A percentile compares a stretch with the other conserved stretches of the same genome.
Evolutionary conservation across 805 yeast species (phyloP).

Genomic region (Blastobotrys peoriensis): DNA sequence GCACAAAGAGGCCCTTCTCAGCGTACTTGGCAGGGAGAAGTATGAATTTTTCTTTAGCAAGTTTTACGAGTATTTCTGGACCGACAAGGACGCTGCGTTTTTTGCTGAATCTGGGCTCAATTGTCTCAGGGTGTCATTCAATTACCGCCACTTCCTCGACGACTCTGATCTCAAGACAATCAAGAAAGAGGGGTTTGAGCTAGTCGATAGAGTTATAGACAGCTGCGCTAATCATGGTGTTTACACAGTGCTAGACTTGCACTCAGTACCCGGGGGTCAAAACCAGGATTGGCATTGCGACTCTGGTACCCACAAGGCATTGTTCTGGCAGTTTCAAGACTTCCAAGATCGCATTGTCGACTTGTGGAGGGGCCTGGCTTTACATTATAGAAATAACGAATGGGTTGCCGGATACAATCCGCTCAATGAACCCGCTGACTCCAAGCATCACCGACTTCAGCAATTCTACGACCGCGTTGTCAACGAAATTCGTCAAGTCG

Average conservation of each 20-base stretch:
- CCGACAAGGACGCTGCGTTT: conserved; percentile 44
- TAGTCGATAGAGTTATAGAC: conserved; percentile 39
- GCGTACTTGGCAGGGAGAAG: conserved; percentile 42
- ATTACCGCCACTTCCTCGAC: conserved; percentile 45
- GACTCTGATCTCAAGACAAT: conserved; percentile 40
- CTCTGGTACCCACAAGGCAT: conserved; percentile 40
- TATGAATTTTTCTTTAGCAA: conserved; percentile 45
- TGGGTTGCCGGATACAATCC: conserved; percentile 53
- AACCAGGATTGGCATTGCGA: conserved; percentile 52
- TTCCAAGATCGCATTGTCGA: conserved; percentile 43
- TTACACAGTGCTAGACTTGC: conserved; percentile 45
- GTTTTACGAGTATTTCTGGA: conserved; percentile 50
- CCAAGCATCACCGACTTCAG: conserved; percentile 38
- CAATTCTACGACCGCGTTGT: conserved; percentile 37
- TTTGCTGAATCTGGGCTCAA: conserved; percentile 39
- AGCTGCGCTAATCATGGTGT: conserved; percentile 42
- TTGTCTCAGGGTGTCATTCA: conserved; percentile 46
- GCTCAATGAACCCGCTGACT: conserved; percentile 46
- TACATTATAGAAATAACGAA: conserved; percentile 40
- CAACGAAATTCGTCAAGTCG: conserved; percentile 37
- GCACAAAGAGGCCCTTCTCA: conserved; percentile 38
- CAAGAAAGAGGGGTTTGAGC: conserved; percentile 41
- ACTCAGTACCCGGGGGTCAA: conserved; percentile 49
- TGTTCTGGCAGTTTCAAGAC: conserved; percentile 45
- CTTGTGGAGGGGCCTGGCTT: conserved; percentile 42